Conservation (phyloP, 2,329 filamentous ascomycete species). For the Rhinocladiella similis region DNA sequence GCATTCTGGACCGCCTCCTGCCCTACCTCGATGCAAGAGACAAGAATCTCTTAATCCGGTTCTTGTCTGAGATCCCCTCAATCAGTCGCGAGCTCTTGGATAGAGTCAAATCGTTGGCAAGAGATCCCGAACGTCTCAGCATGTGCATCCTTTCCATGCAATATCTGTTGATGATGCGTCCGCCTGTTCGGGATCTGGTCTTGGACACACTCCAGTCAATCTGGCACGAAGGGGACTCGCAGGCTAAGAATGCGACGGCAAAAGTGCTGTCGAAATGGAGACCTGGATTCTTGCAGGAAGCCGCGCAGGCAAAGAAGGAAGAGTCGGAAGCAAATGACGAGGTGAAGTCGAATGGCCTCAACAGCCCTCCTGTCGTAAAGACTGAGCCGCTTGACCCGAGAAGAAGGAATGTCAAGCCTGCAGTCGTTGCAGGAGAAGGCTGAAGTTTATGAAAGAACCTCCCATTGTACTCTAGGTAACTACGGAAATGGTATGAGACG, state of each 20-base stretch:
- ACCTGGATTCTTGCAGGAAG: constrained; percentile 38
- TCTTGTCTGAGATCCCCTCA: constrained; percentile 86
- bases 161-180: constrained; percentile 60
- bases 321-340: constrained; percentile 3
- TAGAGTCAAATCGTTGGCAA: constrained; percentile 65
- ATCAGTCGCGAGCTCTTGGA: constrained; percentile 71
- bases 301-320: constrained; percentile 18
- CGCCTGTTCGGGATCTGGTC: constrained; percentile 58
- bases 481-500: too few species aligned
- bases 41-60: constrained; percentile 77
- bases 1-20: constrained; percentile 83
- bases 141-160: constrained; percentile 60
- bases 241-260: constrained; percentile 48
- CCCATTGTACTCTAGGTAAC: too few species aligned
- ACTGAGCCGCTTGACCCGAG: constrained; percentile 5
- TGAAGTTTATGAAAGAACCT: not conserved
- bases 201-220: constrained; percentile 60
- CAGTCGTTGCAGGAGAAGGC: constrained; percentile 8
- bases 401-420: constrained; percentile 5
- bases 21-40: constrained; percentile 91
- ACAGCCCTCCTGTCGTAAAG: constrained; percentile 3
- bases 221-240: constrained; percentile 54
- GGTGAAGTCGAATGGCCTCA: constrained; percentile 13
- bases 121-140: constrained; percentile 63
- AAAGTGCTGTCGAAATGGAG: constrained; percentile 59